Percentiles rank a stretch among this genome's conserved stretches.
These are phyloP conservation scores for Thielaviopsis ethacetica DNA, from an alignment of 2,329 filamentous ascomycete species.

Conservation along the genomic window DNA sequence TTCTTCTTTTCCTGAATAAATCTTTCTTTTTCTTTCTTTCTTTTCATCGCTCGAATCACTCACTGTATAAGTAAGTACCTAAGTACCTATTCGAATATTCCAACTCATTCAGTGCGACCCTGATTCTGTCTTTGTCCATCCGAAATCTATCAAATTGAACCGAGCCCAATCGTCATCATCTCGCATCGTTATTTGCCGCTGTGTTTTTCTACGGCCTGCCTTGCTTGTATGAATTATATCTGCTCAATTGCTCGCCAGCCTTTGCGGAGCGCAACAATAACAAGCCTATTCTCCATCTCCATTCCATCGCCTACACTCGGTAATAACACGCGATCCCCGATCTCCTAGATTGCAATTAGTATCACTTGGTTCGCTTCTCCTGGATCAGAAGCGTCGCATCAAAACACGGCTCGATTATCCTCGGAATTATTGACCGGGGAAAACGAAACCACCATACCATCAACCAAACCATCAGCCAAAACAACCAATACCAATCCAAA, in stretches of 20 bases:
- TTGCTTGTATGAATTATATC: neutral
- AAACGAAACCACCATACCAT: neutral
- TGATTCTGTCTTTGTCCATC: neutral
- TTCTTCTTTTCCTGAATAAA: neutral
- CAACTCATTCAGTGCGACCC: neutral
- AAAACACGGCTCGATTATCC: constrained; percentile 1
- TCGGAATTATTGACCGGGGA: neutral
- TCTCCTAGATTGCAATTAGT: constrained; percentile 7
- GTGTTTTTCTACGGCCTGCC: neutral
- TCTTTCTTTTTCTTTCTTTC: neutral
- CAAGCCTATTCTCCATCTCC: neutral
- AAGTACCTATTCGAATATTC: too few relatives aligned
- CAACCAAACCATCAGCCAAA: neutral
- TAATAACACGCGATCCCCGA: constrained; percentile 5
- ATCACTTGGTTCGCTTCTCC: constrained; percentile 9
- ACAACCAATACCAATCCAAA: neutral
- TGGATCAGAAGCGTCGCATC: constrained; percentile 2
- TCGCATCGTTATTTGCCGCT: neutral
- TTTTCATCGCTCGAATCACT: neutral
- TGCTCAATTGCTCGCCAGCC: neutral
- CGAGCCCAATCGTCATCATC: neutral
- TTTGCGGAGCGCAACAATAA: neutral
- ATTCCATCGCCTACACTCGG: constrained; percentile 3
- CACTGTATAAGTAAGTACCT: too few relatives aligned
- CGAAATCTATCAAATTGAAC: neutral